phyloP scores from a whole-genome alignment of 2,329 filamentous ascomycete genomes.

The Madurella fahalii region DNA sequence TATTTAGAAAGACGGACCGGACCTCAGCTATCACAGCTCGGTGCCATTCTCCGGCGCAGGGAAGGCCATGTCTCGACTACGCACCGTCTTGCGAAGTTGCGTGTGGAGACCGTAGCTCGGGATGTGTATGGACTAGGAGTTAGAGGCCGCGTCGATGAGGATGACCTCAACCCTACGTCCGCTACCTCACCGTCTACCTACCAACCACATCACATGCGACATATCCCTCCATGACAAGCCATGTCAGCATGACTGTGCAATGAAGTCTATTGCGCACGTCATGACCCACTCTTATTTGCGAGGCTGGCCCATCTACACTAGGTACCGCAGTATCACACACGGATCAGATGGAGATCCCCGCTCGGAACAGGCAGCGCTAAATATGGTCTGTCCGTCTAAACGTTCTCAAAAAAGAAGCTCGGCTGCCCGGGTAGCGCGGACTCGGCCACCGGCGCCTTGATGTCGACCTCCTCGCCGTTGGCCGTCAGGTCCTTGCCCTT shows the following conservation, averaged over 20 bases:
- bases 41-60: not conserved
- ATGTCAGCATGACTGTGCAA: conserved; percentile 2
- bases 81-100: not conserved
- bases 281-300: not conserved
- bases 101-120: not conserved
- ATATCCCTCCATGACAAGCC: not conserved
- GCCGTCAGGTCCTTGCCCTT: conserved; percentile 53
- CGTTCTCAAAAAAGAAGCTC: conserved; percentile 81
- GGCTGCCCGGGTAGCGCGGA: conserved; percentile 77
- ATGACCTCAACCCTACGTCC: conserved; percentile 11
- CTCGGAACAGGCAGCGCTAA: no score
- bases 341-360: not conserved
- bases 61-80: not conserved
- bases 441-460: conserved; percentile 59
- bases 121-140: not conserved
- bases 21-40: not conserved
- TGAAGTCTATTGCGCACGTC: conserved; percentile 7
- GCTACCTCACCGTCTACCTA: not conserved
- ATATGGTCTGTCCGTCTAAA: conserved; percentile 35
- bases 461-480: conserved; percentile 50
- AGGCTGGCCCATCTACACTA: not conserved
- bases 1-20: not conserved
- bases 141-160: no score
- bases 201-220: not conserved
- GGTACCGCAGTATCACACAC: not conserved